These are phyloP conservation scores for Posidonia oceanica DNA, from an alignment of 116 monocot species.

Conservation along the genomic window DNA sequence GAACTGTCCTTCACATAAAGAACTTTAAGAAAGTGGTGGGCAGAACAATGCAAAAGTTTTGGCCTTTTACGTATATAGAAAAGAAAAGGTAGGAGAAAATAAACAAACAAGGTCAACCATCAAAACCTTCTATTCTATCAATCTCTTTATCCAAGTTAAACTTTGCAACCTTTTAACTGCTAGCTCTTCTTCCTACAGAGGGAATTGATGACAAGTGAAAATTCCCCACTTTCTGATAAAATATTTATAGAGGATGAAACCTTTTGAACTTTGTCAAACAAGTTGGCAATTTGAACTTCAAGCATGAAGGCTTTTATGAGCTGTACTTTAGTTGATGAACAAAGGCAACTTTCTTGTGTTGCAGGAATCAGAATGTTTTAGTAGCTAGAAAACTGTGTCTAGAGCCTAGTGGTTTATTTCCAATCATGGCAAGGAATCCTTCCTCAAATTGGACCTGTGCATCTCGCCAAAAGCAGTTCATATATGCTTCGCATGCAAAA, in stretches of 20 bases:
- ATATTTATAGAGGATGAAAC: neutral
- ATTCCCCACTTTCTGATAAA: slow-evolving; percentile 1
- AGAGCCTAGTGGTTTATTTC: neutral
- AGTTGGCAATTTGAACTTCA: neutral
- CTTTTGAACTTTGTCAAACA: neutral
- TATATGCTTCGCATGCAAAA: no score
- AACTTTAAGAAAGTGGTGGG: neutral
- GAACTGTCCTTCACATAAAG: neutral
- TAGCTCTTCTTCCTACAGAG: neutral
- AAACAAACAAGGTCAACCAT: neutral
- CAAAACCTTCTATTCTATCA: neutral
- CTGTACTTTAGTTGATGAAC: neutral
- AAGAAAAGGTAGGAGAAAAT: neutral
- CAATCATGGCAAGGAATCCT: neutral
- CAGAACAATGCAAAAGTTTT: neutral
- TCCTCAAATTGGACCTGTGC: neutral
- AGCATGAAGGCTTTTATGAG: neutral
- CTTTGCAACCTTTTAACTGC: neutral
- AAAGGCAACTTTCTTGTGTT: neutral
- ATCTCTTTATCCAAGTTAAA: neutral
- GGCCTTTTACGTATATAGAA: neutral
- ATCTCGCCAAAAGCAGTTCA: no score
- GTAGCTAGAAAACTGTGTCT: neutral
- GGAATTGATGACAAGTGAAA: neutral
- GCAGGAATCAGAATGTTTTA: neutral